These are phyloP conservation scores for Penicillium tannophilum DNA, from an alignment of 495 filamentous ascomycete species.

Conservation along the genomic window DNA sequence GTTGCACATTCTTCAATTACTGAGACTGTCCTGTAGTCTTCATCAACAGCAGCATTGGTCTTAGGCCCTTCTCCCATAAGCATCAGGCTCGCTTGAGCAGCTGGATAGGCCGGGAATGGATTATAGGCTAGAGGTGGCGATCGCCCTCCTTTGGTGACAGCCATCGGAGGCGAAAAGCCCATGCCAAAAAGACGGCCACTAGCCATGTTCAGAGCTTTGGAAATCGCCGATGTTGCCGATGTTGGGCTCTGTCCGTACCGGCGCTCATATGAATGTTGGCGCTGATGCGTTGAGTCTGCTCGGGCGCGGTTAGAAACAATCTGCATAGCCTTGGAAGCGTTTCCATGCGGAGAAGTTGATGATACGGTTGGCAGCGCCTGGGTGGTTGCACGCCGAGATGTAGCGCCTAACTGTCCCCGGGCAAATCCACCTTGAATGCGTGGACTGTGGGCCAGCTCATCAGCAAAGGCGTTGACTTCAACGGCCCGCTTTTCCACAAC, in stretches of 20 bases:
- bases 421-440: conserved; percentile 49
- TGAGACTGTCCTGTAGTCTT: conserved; percentile 77
- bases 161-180: conserved; percentile 69
- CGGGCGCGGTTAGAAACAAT: conserved; percentile 62
- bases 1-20: conserved; percentile 88
- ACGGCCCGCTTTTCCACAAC: conserved; percentile 92
- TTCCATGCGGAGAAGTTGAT: conserved; percentile 33
- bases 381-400: conserved; percentile 70
- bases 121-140: conserved; percentile 80
- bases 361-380: conserved; percentile 56
- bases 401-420: conserved; percentile 45
- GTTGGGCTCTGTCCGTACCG: conserved; percentile 74
- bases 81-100: conserved; percentile 58
- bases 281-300: conserved; percentile 64
- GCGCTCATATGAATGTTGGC: conserved; percentile 76
- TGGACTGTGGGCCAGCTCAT: conserved; percentile 84
- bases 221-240: conserved; percentile 83
- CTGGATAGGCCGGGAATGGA: conserved; percentile 82
- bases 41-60: conserved; percentile 63
- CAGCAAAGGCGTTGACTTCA: conserved; percentile 95
- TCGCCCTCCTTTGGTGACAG: conserved; percentile 62
- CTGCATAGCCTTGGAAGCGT: conserved; percentile 65
- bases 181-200: conserved; percentile 81
- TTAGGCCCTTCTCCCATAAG: conserved; percentile 69
- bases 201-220: conserved; percentile 92